Conservation (phyloP, 805 yeast genomes). For the Yamadazyma ubonensis region DNA sequence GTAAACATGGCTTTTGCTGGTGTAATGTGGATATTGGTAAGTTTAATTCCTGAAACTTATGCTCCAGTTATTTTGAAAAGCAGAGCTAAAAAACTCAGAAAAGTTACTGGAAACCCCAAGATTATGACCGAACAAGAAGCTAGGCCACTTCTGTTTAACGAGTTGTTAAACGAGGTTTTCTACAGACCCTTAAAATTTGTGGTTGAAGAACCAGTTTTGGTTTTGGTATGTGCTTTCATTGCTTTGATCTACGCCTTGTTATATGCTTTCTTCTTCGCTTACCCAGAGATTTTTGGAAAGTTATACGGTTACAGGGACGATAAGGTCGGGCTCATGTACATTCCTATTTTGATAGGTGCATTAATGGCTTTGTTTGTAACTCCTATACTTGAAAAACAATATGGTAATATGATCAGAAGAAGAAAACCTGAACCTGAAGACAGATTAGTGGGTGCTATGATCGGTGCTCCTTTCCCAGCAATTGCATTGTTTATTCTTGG, state of each 20-base stretch:
- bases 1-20: constrained; percentile 93
- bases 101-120: constrained; percentile 76
- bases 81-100: constrained; percentile 65
- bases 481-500: constrained; percentile 77
- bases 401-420: constrained; percentile 48
- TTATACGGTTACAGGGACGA: constrained; percentile 78
- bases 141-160: constrained; percentile 64
- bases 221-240: constrained; percentile 78
- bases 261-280: constrained; percentile 93
- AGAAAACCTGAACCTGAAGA: constrained; percentile 77
- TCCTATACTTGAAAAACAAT: constrained; percentile 65
- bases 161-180: constrained; percentile 70
- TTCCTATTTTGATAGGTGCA: constrained; percentile 90
- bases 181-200: constrained; percentile 78
- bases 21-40: constrained; percentile 65
- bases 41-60: constrained; percentile 83
- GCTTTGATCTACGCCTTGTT: constrained; percentile 87
- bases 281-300: constrained; percentile 81
- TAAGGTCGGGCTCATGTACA: constrained; percentile 79
- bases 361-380: constrained; percentile 70
- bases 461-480: constrained; percentile 81
- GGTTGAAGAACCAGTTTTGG: constrained; percentile 80
- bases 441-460: constrained; percentile 75
- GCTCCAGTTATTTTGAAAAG: constrained; percentile 75
- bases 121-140: constrained; percentile 95